Evolutionary conservation across 176 grass and related monocot species (phyloP).

Genomic region (Aegilops longissima): DNA sequence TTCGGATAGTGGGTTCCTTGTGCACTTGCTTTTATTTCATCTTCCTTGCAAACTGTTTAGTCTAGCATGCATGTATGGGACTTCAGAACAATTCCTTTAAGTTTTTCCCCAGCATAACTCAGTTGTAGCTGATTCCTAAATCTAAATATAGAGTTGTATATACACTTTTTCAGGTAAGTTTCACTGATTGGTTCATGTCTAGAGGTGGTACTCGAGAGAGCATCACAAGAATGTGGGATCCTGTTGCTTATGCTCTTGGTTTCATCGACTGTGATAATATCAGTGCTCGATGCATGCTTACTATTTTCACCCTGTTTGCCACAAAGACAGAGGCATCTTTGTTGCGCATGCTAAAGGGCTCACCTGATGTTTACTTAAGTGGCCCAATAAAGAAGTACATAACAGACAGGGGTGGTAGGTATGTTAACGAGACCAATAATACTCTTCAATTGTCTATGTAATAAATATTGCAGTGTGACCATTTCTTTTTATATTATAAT

Average conservation of each 20-base stretch:
- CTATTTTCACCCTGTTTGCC: slow-evolving; percentile 96
- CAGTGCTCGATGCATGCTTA: slow-evolving; percentile 98
- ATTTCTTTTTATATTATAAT: neutral
- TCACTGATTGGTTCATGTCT: slow-evolving; percentile 95
- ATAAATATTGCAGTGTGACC: slow-evolving; percentile 1
- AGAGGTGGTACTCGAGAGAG: slow-evolving; percentile 89
- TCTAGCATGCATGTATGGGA: neutral
- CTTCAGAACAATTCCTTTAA: slow-evolving; percentile 14
- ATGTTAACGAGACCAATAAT: slow-evolving; percentile 36
- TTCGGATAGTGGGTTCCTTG: neutral
- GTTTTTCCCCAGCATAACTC: slow-evolving; percentile 33
- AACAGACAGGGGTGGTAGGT: slow-evolving; percentile 93
- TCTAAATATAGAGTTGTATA: slow-evolving; percentile 15
- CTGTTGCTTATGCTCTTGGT: slow-evolving; percentile 96
- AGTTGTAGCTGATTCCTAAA: neutral
- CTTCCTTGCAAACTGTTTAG: neutral
- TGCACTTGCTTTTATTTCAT: neutral
- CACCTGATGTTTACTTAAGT: slow-evolving; percentile 96
- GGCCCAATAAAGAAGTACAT: slow-evolving; percentile 97
- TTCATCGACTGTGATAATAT: slow-evolving; percentile 99
- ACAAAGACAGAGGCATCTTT: slow-evolving; percentile 97
- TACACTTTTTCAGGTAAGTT: slow-evolving; percentile 68
- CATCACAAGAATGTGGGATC: slow-evolving; percentile 96
- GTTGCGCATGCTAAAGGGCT: slow-evolving; percentile 97
- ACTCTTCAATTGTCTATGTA: slow-evolving; percentile 9